phyloP scores from a whole-genome alignment of 345 rosid species.

The Kernera saxatilis region DNA sequence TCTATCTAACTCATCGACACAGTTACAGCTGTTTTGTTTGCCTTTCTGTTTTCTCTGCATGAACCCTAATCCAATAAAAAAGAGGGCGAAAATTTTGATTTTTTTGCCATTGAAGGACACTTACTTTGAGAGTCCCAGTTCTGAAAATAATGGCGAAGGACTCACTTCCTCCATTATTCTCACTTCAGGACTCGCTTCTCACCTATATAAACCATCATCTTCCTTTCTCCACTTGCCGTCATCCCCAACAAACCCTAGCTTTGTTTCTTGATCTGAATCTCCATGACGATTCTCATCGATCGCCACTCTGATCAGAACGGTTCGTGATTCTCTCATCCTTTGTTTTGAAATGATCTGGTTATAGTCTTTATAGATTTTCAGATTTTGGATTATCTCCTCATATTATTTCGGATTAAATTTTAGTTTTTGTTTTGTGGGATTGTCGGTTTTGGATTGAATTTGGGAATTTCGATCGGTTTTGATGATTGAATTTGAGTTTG shows the following conservation, averaged over 20 bases:
- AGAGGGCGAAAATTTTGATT: not conserved
- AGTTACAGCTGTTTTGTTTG: not conserved
- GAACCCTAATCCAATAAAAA: not conserved
- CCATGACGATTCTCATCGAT: slow-evolving; percentile 27
- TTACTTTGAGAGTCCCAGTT: not conserved
- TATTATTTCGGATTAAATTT: not conserved
- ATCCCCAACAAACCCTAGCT: slow-evolving; percentile 23
- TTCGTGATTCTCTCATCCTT: not conserved
- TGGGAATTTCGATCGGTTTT: not conserved
- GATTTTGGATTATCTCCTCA: not conserved
- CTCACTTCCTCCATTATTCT: slow-evolving; percentile 19
- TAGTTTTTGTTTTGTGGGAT: not conserved
- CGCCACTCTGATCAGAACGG: slow-evolving; percentile 14
- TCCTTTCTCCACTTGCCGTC: slow-evolving; percentile 10
- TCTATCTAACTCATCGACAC: not conserved
- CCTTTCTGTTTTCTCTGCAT: not conserved
- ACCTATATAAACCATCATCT: not conserved
- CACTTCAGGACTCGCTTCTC: slow-evolving; percentile 26
- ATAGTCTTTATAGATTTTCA: not conserved
- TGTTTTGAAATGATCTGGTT: not conserved
- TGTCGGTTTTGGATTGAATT: not conserved
- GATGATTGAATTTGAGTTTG: not conserved
- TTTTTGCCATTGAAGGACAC: slow-evolving; percentile 27
- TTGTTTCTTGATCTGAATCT: not conserved
- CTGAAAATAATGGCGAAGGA: slow-evolving; percentile 32